These are phyloP conservation scores for Microbotryum saponariae DNA, from an alignment of 1,284 basidiomycete genomes.

Conservation along the genomic window DNA sequence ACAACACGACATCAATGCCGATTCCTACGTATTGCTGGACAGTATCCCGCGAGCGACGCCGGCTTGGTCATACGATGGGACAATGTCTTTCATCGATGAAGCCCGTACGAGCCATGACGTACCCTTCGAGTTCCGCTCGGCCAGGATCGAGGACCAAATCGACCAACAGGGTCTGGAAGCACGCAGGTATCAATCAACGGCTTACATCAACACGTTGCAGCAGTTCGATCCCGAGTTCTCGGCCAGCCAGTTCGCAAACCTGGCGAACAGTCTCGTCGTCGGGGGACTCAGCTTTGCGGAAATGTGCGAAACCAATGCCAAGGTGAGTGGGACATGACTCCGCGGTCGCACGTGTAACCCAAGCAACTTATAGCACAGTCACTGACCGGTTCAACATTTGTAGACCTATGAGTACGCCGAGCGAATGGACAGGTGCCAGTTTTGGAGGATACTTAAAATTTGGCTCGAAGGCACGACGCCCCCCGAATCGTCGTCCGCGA, in stretches of 20 bases:
- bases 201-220: slow-evolving; percentile 7
- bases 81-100: slow-evolving; percentile 45
- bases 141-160: background rate
- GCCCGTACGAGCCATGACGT: slow-evolving; percentile 6
- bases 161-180: slow-evolving; percentile 4
- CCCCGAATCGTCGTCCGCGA: slow-evolving; percentile 5
- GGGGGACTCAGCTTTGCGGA: slow-evolving; percentile 14
- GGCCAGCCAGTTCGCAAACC: slow-evolving; percentile 13
- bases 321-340: background rate
- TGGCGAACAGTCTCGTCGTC: slow-evolving; percentile 21
- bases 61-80: slow-evolving; percentile 42
- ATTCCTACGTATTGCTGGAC: slow-evolving; percentile 29
- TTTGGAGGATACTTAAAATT: slow-evolving; percentile 24
- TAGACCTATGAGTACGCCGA: slow-evolving; percentile 9
- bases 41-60: slow-evolving; percentile 15
- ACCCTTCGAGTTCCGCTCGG: background rate
- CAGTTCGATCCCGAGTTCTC: slow-evolving; percentile 27
- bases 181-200: slow-evolving; percentile 10
- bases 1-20: slow-evolving; percentile 24
- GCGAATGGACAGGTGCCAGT: slow-evolving; percentile 20
- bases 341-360: too few relatives aligned
- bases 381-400: background rate
- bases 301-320: slow-evolving; percentile 23
- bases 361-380: too few relatives aligned
- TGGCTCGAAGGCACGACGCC: slow-evolving; percentile 18